Percentiles rank a stretch among this genome's conserved stretches.
Conservation (phyloP, 208 protist species). For the Trypanosoma theileri region DNA sequence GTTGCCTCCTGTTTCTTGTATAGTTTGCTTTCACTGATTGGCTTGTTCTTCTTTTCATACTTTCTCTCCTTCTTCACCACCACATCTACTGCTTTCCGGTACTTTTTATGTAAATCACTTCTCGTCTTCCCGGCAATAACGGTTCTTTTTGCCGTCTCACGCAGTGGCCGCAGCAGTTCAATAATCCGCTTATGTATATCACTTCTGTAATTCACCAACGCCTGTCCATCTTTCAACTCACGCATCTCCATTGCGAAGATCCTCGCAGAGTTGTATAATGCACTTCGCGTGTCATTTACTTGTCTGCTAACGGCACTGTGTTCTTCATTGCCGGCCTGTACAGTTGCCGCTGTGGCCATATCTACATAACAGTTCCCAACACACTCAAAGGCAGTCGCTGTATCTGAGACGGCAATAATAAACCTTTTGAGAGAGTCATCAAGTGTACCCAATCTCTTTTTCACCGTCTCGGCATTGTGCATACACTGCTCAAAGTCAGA, state of each 20-base stretch:
- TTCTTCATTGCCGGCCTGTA: neutral
- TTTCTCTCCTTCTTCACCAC: constrained; percentile 54
- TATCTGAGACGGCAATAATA: constrained; percentile 35
- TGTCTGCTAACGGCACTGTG: neutral
- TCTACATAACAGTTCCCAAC: constrained; percentile 49
- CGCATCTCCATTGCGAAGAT: constrained; percentile 42
- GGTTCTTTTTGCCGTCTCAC: constrained; percentile 28
- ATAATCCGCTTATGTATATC: constrained; percentile 32
- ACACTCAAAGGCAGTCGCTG: constrained; percentile 32
- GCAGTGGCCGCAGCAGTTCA: constrained; percentile 34
- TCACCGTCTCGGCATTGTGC: constrained; percentile 43
- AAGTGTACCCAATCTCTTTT: constrained; percentile 39
- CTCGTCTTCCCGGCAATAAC: constrained; percentile 32
- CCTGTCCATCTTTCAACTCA: constrained; percentile 33
- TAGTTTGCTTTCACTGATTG: constrained; percentile 50
- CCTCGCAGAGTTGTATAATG: constrained; percentile 33
- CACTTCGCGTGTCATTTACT: neutral
- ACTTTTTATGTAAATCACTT: constrained; percentile 22
- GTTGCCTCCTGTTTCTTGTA: constrained; percentile 37
- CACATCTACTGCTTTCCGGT: constrained; percentile 20
- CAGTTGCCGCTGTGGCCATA: constrained; percentile 23
- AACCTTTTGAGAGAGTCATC: constrained; percentile 32
- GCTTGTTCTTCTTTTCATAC: constrained; percentile 36
- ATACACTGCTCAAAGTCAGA: constrained; percentile 48
- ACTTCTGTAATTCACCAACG: constrained; percentile 35